Percentiles rank a stretch among this genome's conserved stretches.
Conservation (phyloP, 495 filamentous ascomycete species). For the Hypoxylon subgilvum region DNA sequence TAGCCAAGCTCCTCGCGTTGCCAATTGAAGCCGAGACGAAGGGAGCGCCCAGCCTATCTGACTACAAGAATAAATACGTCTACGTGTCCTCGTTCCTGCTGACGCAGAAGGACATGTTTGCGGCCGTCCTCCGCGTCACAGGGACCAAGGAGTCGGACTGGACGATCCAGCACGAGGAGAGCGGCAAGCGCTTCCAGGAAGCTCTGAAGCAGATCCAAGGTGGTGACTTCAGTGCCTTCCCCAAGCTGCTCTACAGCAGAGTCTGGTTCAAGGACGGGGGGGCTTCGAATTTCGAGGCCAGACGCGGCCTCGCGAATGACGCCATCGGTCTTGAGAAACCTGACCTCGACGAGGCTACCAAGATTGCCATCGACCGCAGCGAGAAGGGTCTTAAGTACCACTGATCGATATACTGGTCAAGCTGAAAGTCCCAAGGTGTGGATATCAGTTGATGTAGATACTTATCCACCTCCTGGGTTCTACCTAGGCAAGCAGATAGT, state of each 20-base stretch:
- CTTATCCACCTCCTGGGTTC: not conserved
- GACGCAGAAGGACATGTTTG: constrained; percentile 56
- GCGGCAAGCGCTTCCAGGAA: constrained; percentile 51
- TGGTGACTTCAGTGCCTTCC: constrained; percentile 51
- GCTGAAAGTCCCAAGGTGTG: not conserved
- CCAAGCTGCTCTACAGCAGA: constrained; percentile 58
- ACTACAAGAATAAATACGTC: constrained; percentile 51
- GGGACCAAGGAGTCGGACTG: constrained; percentile 60
- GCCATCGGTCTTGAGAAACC: constrained; percentile 60
- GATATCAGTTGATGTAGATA: not conserved
- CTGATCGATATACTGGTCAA: not conserved
- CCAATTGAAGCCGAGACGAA: constrained; percentile 52
- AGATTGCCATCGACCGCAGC: constrained; percentile 44
- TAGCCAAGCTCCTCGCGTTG: constrained; percentile 46
- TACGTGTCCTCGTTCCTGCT: constrained; percentile 52
- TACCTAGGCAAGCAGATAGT: too few species aligned
- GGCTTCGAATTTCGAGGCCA: constrained; percentile 52
- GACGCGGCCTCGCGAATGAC: constrained; percentile 52
- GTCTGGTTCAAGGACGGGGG: constrained; percentile 57
- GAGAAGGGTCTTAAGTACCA: constrained; percentile 31
- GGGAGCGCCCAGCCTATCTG: constrained; percentile 38
- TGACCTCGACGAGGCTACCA: constrained; percentile 61
- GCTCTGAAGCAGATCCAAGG: constrained; percentile 43
- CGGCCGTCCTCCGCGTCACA: constrained; percentile 57
- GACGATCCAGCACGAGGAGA: constrained; percentile 55